phyloP scores from a whole-genome alignment of 305 asterid genomes.

The Fraxinus greggii region DNA sequence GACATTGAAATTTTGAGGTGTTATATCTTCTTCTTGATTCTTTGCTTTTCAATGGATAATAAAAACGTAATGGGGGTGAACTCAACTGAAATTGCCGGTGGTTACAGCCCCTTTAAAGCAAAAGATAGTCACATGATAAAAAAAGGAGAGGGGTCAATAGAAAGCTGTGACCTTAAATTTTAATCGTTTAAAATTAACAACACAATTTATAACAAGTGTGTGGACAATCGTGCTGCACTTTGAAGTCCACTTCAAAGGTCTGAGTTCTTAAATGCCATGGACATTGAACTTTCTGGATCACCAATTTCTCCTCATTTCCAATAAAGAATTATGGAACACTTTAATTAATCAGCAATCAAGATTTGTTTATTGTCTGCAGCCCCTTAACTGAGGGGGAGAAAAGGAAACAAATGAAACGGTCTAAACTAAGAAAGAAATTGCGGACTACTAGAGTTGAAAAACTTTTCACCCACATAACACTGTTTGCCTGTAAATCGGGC shows the following conservation, averaged over 20 bases:
- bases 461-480: slow-evolving; percentile 74
- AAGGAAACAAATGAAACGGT: neutral
- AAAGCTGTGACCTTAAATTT: neutral
- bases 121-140: slow-evolving; percentile 3
- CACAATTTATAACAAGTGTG: neutral
- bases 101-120: neutral
- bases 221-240: neutral
- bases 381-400: neutral
- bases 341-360: neutral
- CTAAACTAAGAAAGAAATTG: neutral
- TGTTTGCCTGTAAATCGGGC: slow-evolving; percentile 82
- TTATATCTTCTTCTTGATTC: neutral
- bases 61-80: neutral
- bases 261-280: neutral
- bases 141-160: neutral
- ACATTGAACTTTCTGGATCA: neutral
- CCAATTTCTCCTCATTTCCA: neutral
- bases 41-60: neutral
- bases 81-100: neutral
- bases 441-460: neutral
- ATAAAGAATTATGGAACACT: neutral
- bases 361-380: neutral
- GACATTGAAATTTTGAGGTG: neutral
- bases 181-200: neutral
- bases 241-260: neutral